Base-by-base conservation (phyloP, 805 yeast genomes). In the Kockiozyma suomiensis region DNA sequence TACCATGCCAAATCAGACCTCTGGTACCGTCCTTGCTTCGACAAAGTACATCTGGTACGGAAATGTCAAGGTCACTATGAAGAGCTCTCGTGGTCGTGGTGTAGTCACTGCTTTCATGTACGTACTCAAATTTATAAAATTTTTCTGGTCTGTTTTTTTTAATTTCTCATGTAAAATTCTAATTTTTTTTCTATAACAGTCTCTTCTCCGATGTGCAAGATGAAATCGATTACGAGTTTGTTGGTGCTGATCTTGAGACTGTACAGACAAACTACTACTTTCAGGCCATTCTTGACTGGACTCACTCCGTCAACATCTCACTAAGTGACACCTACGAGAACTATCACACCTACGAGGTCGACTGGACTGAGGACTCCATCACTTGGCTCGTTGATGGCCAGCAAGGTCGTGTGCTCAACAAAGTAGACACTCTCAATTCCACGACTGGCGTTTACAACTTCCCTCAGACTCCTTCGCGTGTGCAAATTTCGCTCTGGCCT, bases 31-130 rank as follows among this genome's bases (percentile, higher is more conserved):
- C 52, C 71, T 91, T 26, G 86, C 96, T 0, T 85, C 96, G 2
- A 83, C 96, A 3, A 80, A 83, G 70, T 89, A 82, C 75, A 75
- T 92, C 56, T 92, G 96, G 97, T 91, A 88, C 75, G 97, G 97
- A 55, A 88, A 85, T 71, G 80, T 90, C 33, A 76, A 85, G 33
- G 85, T 87, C 50, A 81, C 77, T 51, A 69, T 90, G 69, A 90
- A 87, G 76, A 78, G 93, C 0, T 87, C 97, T 0, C 88, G 84
- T 70, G 81, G 80, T 40, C 79, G 75, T 8, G 97, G 97, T 79
- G 97, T 91, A 38, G 82, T 91, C 59, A 81, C 96, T 15, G 92
- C 96, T 32, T 83, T 85, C 69, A 90, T 91, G 59, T 58, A 47
- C 45, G 57, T 40, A 5, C 30, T 3, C 8, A 5, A 15, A n/a